Percentiles rank a stretch among this genome's conserved stretches.
These are phyloP conservation scores for Coffea canephora DNA, from an alignment of 257 asterid species.

Conservation along the genomic window DNA sequence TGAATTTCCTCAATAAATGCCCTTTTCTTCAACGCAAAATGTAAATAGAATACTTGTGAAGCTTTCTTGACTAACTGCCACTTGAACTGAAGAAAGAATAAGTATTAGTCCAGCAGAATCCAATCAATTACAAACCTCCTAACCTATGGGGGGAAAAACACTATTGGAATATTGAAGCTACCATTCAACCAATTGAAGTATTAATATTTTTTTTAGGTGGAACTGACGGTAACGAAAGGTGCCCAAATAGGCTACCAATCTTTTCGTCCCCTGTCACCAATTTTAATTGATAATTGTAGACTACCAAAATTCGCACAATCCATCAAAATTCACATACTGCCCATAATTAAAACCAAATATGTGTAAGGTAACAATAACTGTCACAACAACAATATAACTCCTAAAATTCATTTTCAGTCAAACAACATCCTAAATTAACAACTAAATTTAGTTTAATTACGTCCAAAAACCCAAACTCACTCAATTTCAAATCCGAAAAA, in stretches of 20 bases:
- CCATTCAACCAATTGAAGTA: neutral
- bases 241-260: neutral
- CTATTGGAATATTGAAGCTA: too few species aligned
- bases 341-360: neutral
- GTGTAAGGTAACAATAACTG: neutral
- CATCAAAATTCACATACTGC: neutral
- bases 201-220: neutral
- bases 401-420: neutral
- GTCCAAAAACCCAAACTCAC: neutral
- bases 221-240: neutral
- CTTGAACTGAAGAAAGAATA: constrained; percentile 53
- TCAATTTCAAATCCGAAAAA: neutral
- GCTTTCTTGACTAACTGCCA: constrained; percentile 87
- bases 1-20: constrained; percentile 83
- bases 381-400: neutral
- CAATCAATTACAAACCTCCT: neutral
- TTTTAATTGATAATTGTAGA: neutral
- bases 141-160: neutral
- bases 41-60: constrained; percentile 85
- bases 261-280: neutral
- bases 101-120: constrained; percentile 29
- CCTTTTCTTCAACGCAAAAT: constrained; percentile 80
- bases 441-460: neutral
- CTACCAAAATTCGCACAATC: neutral
- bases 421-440: neutral